Evolutionary conservation across 345 rosid species (phyloP), one percentile per base, ranked within the genome.

Genomic region (Adansonia digitata): DNA sequence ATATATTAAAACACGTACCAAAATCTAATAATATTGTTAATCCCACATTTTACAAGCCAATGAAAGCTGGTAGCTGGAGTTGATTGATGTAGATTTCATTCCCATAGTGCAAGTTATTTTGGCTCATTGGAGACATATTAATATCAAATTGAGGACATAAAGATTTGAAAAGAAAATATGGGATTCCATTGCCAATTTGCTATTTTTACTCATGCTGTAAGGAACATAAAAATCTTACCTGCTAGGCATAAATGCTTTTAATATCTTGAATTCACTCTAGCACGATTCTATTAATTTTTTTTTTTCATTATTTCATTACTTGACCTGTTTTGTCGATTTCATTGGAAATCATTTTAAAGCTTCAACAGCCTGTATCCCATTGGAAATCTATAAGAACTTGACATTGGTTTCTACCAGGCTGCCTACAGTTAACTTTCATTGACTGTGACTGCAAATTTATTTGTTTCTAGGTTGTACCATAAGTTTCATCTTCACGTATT

Each of bases 1-100:
- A 78, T 75, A 75, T 72, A 78, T 88, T 87, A 89, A 74, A 76
- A 75, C 22, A 55, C 68, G 15, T 4, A 55, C 24, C 42, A 26
- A 59, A 9, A 27, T 60, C 51, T 63, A 71, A 78, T 57, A 63
- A 63, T 20, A 62, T 12, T 26, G 52, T 39, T 61, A 65, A 68
- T 59, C 7, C 60, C 8, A 66, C 22, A 7, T 45, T 22, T 40
- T 59, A 57, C 27, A 66, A 63, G 24, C 31, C 76, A 48, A 31
- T 29, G 51, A 43, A 73, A 78, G 72, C 67, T 57, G 53, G 48
- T 15, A 13, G 9, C 22, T 10, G 10, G 52, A 20, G 40, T 71
- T 31, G 31, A 53, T 70, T 31, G 56, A 68, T 64, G n/a, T 24
- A 46, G 49, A 77, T 63, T 69, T 35, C 42, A 43, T 24, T 59